A percentile compares a stretch with the other conserved stretches of the same genome.
These are phyloP conservation scores for Vaccinium macrocarpon DNA, from an alignment of 148 eudicot species.

Conservation along the genomic window DNA sequence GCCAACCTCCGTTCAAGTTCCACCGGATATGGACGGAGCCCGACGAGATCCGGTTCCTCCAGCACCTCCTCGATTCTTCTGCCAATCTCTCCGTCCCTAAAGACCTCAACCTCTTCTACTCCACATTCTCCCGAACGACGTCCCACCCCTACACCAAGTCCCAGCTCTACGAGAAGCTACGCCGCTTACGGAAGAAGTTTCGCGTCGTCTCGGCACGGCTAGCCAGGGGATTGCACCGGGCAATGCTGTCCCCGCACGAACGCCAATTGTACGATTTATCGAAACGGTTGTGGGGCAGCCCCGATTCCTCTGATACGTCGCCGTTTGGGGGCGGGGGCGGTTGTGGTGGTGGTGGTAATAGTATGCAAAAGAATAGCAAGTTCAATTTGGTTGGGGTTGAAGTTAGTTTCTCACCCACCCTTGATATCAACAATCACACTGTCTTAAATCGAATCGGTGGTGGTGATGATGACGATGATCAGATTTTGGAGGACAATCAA, in stretches of 20 bases:
- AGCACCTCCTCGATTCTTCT: constrained; percentile 31
- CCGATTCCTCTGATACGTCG: constrained; percentile 24
- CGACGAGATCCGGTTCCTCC: constrained; percentile 50
- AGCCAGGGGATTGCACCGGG: constrained; percentile 29
- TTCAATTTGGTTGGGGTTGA: constrained; percentile 33
- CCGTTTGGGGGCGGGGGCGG: constrained; percentile 17
- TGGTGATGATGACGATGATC: background rate
- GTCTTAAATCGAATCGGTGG: background rate
- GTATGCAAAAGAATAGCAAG: constrained; percentile 10
- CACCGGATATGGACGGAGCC: constrained; percentile 49
- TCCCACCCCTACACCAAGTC: constrained; percentile 45
- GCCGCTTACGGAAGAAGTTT: constrained; percentile 44
- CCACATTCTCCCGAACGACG: constrained; percentile 29
- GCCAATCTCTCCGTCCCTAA: constrained; percentile 32
- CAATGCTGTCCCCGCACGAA: constrained; percentile 36
- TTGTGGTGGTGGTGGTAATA: background rate
- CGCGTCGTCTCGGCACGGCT: constrained; percentile 33
- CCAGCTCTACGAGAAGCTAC: constrained; percentile 53
- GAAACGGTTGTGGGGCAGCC: constrained; percentile 36
- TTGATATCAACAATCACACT: background rate
- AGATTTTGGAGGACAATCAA: background rate
- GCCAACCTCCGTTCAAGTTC: constrained; percentile 37
- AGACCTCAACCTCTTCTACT: constrained; percentile 33
- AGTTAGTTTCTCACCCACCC: constrained; percentile 29
- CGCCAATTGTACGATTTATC: constrained; percentile 32